Evolutionary conservation across 1,139 yeast genomes (phyloP).

Genomic region (Geotrichum restrictum): DNA sequence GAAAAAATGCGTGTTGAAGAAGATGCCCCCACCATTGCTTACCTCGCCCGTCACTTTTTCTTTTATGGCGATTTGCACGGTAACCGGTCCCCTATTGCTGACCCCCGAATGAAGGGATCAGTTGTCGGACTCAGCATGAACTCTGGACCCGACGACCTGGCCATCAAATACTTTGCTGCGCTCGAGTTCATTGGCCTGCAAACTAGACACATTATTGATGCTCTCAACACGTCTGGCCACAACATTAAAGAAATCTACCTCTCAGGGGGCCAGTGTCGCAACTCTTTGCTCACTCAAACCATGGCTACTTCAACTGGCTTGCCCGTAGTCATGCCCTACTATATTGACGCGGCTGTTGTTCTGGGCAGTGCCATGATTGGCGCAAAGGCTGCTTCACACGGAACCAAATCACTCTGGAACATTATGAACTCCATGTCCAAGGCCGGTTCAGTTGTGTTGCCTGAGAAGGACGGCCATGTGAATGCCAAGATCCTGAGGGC

Average conservation of each 20-base stretch:
- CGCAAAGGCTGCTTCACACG: conserved; percentile 72
- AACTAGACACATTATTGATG: conserved; percentile 88
- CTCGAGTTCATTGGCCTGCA: conserved; percentile 97
- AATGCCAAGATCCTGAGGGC: conserved; percentile 68
- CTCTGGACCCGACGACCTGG: conserved; percentile 74
- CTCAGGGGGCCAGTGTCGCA: conserved; percentile 97
- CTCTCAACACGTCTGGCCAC: conserved; percentile 79
- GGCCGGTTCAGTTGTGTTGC: conserved; percentile 72
- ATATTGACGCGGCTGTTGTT: conserved; percentile 94
- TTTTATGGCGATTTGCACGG: conserved; percentile 97
- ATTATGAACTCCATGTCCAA: conserved; percentile 83
- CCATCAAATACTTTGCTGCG: conserved; percentile 82
- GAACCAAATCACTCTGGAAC: conserved; percentile 57
- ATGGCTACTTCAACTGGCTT: conserved; percentile 90
- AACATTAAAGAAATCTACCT: conserved; percentile 69
- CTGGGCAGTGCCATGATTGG: conserved; percentile 93
- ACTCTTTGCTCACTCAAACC: conserved; percentile 78
- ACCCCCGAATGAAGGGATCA: conserved; percentile 85
- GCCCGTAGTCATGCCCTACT: conserved; percentile 89
- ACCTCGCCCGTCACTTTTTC: conserved; percentile 78
- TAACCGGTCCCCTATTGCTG: conserved; percentile 94
- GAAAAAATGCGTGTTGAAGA: conserved; percentile 60
- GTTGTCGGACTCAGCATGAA: conserved; percentile 94
- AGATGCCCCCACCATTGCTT: conserved; percentile 64
- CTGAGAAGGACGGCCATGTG: conserved; percentile 53